Base-by-base conservation (phyloP, 495 filamentous ascomycete genomes). In the Collariella sp. region DNA sequence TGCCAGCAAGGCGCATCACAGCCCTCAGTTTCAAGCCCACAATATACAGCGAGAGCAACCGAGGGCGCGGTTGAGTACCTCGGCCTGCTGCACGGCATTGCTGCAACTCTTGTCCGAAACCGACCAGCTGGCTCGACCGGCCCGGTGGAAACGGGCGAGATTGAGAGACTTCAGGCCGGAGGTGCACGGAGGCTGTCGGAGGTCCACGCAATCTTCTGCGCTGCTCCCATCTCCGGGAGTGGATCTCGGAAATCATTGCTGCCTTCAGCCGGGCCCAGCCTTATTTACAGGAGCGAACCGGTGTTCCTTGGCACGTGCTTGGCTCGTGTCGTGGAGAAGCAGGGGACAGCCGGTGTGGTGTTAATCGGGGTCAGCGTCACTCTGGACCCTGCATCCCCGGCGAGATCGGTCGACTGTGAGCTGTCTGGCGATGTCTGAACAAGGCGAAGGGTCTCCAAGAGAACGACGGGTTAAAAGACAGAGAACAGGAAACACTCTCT, bases 171-270 rank as follows among this genome's bases (percentile, higher is more conserved):
- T 41, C 33, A 26, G 40, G 4, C 26, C 50, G 19, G 50, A 35
- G 5, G 13, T 52, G 26, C 20, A 10, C 20, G 39, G 38, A 33
- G 24, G 12, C 24, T 26, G 18, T 43, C 18, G 40, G 20, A 38
- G 23, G 31, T 7, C 40, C 15, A 36, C 13, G 12, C 24, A 55
- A 48, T n/a, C 49, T 55, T 35, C 19, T 36, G 12, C 13, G 15
- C 26, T 50, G 36, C 45, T 38, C 29, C 43, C 55, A 57, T 57
- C 55, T 57, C 55, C 55, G 35, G 43, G 19, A 41, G 55, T 57
- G 55, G 55, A 45, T 24, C 49, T 48, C 36, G 40, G 55, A 42
- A 51, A 49, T 48, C 35, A 49, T 54, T 22, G 26, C 10, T 1
- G 16, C 36, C 34, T 48, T 29, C 24, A 43, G 10, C 36, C 1